Percentiles rank a stretch among this genome's conserved stretches.
Evolutionary conservation across 192 early-diverging fungal genomes (phyloP).

Genomic region (Coemansia sp.): DNA sequence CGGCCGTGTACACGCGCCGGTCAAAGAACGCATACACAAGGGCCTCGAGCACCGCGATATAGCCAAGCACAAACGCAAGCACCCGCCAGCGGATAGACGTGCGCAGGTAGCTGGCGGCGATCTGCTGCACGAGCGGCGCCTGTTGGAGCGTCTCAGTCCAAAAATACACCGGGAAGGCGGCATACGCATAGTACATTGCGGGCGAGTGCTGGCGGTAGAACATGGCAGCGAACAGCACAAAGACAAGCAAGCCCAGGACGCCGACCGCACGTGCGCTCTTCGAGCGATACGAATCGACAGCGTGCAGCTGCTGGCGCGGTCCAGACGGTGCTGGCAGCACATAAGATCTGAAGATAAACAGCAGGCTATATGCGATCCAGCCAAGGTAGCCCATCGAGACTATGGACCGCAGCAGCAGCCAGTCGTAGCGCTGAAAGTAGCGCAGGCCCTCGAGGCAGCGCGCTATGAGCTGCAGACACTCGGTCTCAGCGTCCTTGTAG

Average conservation of each 20-base stretch:
- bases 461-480: constrained; percentile 62
- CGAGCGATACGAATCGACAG: constrained; percentile 7
- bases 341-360: constrained; percentile 74
- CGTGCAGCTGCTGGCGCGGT: too few species aligned
- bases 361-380: constrained; percentile 83
- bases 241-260: constrained; percentile 32
- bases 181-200: constrained; percentile 83
- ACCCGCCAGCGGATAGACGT: constrained; percentile 37
- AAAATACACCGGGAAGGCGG: constrained; percentile 82
- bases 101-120: constrained; percentile 20
- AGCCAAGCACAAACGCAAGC: constrained; percentile 50
- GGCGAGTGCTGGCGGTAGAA: constrained; percentile 78
- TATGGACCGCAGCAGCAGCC: constrained; percentile 84
- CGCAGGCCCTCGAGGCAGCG: constrained; percentile 80
- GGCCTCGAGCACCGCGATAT: constrained; percentile 71
- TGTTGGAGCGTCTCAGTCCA: constrained; percentile 67
- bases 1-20: constrained; percentile 56
- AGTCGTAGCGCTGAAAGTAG: constrained; percentile 97
- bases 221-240: constrained; percentile 56
- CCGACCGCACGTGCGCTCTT: constrained; percentile 34
- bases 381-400: constrained; percentile 85
- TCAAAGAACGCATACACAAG: constrained; percentile 88
- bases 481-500: constrained; percentile 67
- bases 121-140: constrained; percentile 32
- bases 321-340: constrained; percentile 28